Evolutionary conservation across 176 grass and related monocot species (phyloP), one percentile per base, ranked within the genome.

Genomic region (Avena atlantica): DNA sequence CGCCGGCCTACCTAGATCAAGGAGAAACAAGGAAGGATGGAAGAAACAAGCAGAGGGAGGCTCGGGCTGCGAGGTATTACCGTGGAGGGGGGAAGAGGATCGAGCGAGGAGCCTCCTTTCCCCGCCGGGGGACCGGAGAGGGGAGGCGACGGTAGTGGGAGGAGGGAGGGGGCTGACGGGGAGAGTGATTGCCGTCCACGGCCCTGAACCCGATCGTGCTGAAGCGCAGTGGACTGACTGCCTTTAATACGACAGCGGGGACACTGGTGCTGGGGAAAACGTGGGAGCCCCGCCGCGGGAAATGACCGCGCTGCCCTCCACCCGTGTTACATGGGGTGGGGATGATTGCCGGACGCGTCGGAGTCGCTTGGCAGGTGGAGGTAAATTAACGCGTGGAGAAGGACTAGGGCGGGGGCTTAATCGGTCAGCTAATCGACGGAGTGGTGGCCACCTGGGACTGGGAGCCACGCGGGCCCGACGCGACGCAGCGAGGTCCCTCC

Each of bases 261-360:
- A 29, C 62, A 65, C 25, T 66, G 71, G 45, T 34, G 12, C n/a
- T 8, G n/a, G 45, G 71, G 21, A 14, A 47, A 72, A 72, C 12
- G 45, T 25, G 23, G 23, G 48, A 9, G 47, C 71, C 71, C 6
- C 4, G 42, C 1, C n/a, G 16, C 6, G 40, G 1, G 70, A 50
- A 75, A 76, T 76, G 13, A 76, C 74, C 4, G 7, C 0, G 0
- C 1, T 19, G 4, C 74, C 74, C 74, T 34, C 24, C 14, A 31
- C 25, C 23, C 73, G 73, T 76, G 73, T 76, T 76, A 29, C 49
- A 52, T 50, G 45, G 20, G 20, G 70, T 75, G 72, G 42, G 72
- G 42, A 16, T 31, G 71, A 21, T 55, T 5, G 10, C 9, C 3
- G 25, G 70, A 49, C 44, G 70, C 70, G 44, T 48, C 23, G 61